phyloP scores from a whole-genome alignment of 139 green algal genomes.

The Micractinium conductrix region DNA sequence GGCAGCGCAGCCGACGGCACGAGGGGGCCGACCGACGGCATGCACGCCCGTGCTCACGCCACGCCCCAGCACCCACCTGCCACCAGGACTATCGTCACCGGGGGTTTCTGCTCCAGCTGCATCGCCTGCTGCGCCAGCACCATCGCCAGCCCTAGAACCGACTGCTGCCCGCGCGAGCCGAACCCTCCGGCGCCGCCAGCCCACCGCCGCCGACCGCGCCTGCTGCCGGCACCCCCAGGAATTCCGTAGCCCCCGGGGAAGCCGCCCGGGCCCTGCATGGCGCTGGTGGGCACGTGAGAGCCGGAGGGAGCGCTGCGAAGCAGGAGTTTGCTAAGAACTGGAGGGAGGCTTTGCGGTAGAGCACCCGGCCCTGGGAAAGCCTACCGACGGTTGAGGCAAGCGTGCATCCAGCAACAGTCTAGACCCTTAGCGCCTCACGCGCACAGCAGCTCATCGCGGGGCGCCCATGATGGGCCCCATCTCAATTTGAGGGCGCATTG shows the following conservation, averaged over 20 bases:
- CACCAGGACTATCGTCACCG: constrained; percentile 69
- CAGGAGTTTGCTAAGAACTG: too few species aligned
- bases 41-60: not conserved
- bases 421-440: not conserved
- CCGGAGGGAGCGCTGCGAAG: not conserved
- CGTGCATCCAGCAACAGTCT: not conserved
- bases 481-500: not conserved
- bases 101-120: constrained; percentile 66
- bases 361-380: not conserved
- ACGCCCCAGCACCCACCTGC: constrained; percentile 32
- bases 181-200: too few species aligned
- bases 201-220: too few species aligned
- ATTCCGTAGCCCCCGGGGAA: not conserved
- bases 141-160: constrained; percentile 42
- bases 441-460: not conserved
- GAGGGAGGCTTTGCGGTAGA: not conserved
- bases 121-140: constrained; percentile 62
- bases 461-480: not conserved
- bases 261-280: not conserved
- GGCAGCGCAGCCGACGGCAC: not conserved
- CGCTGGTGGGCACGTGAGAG: not conserved
- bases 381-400: not conserved
- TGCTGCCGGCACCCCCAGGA: too few species aligned
- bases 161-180: not conserved
- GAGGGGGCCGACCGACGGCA: not conserved